Evolutionary conservation across 1,284 basidiomycete species (phyloP), one percentile per base, ranked within the genome.

Genomic region (Fomitopsis pinicola): DNA sequence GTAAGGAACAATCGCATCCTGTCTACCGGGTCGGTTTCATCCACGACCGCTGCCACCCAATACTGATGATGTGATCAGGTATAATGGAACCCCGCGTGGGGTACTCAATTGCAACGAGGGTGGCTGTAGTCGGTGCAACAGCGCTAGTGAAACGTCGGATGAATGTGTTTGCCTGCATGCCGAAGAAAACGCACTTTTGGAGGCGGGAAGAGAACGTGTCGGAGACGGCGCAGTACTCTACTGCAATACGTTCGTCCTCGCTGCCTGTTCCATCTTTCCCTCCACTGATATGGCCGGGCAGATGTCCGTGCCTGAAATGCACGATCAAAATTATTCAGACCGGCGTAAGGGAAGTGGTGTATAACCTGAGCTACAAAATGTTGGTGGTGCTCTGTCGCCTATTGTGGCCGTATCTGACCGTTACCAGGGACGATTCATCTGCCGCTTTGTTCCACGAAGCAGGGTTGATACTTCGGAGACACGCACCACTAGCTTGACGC

Each of bases 271-370:
- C 59, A 61, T 61, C 57, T 42, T 15, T 12, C 52, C 28, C 26
- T 42, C 54, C 44, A 62, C 50, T 22, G 19, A 28, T 15, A 26
- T 33, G 44, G 35, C 42, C 7, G 12, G 14, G 36, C 68, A 97
- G 95, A n/a, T 98, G 97, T 70, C 97, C 97, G 0, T 99, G 97
- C 73, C 79, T 99, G 9, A 88, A 88, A 65, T 99, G 97, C 72
- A 95, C 95, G 0, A 90, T 98, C 73, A 99, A 99, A 75, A 98
- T 99, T 66, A 94, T 96, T 28, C 97, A 99, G 73, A 92, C 90
- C 48, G 97, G 97, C 4, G 91, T 99, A 15, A 87, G 84, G 62
- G 91, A 91, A 66, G 97, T 99, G 9, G 93, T 99, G 5, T 99
- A 99, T 74, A 97, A 97, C 75, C 79, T 98, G 59, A 90, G 89